These are phyloP conservation scores for Globisporangium echinulatum DNA, from an alignment of 352 stramenopile genomes.

Conservation along the genomic window DNA sequence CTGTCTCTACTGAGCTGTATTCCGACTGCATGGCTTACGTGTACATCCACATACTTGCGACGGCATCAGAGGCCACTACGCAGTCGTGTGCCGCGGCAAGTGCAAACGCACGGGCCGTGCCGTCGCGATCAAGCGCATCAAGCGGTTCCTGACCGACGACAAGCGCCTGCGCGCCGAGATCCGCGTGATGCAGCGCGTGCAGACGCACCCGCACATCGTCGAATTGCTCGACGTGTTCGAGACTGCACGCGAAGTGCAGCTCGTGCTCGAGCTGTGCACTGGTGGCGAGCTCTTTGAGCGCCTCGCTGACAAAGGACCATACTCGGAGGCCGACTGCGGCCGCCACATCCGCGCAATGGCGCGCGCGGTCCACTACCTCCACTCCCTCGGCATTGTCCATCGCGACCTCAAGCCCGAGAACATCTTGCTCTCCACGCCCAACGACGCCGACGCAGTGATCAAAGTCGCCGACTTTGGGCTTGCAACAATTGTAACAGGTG, in stretches of 20 bases:
- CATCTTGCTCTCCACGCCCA: slow-evolving; percentile 60
- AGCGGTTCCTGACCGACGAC: slow-evolving; percentile 69
- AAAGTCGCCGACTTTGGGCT: slow-evolving; percentile 85
- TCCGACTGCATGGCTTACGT: not conserved
- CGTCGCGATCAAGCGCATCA: slow-evolving; percentile 84
- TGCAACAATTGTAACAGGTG: slow-evolving; percentile 67
- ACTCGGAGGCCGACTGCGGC: slow-evolving; percentile 77
- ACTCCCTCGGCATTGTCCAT: slow-evolving; percentile 72
- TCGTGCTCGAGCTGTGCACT: slow-evolving; percentile 78
- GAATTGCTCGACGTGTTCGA: slow-evolving; percentile 79
- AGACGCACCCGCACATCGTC: slow-evolving; percentile 71
- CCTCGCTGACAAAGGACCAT: slow-evolving; percentile 71
- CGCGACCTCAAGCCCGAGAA: slow-evolving; percentile 84
- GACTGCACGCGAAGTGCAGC: slow-evolving; percentile 64
- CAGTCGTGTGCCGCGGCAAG: slow-evolving; percentile 47
- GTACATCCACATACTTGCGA: not conserved
- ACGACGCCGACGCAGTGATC: slow-evolving; percentile 53
- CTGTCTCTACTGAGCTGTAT: not conserved
- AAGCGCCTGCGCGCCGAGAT: slow-evolving; percentile 62
- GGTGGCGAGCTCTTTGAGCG: slow-evolving; percentile 80
- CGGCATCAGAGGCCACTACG: slow-evolving; percentile 52
- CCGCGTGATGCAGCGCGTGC: slow-evolving; percentile 42
- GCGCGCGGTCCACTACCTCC: slow-evolving; percentile 61
- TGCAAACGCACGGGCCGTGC: slow-evolving; percentile 39
- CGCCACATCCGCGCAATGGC: slow-evolving; percentile 70